Evolutionary conservation across 768 basidiomycete genomes (phyloP), one percentile per base, ranked within the genome.

Genomic region (Xerocomellus intermedius): DNA sequence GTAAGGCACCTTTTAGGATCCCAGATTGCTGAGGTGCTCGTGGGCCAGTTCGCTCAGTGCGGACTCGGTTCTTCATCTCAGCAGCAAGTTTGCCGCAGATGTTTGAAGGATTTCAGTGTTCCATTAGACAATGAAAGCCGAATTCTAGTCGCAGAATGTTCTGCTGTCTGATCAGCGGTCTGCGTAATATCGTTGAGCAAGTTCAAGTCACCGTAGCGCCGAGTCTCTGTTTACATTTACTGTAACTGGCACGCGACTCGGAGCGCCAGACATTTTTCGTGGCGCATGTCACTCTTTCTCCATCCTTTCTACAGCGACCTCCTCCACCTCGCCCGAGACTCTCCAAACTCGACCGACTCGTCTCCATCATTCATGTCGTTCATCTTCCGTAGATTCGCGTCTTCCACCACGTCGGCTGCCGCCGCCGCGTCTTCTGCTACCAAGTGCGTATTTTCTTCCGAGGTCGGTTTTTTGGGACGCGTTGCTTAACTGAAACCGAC

Each of bases 371-470:
- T 63, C 62, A 82, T 83, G 81, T 76, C 76, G 8, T 74, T 74
- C 16, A 78, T 81, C 63, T 69, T 84, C 45, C 75, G 82, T 48
- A 75, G 79, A 48, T 82, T 83, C 55, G 69, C 74, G 8, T 77
- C 81, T 21, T 73, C 80, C 52, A 77, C 82, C 13, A 76, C 79
- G 60, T 58, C 73, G n/a, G 50, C 65, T 2, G 59, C 54, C 13
- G 52, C 62, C 10, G 42, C 62, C 4, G 52, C 54, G 2, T 56
- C 65, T 37, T 24, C 65, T 3, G 48, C 35, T 32, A 4, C 61
- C 17, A 68, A 52, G 66, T 57, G 2, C 22, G 64, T 60, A 16
- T 51, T 28, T 13, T 42, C 28, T 16, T 46, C 19, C 21, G 2
- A 8, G 7, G 6, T 49, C 17, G 10, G 8, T 45, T 39, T 22